These are phyloP conservation scores for Cercophora newfieldiana DNA, from an alignment of 495 filamentous ascomycete species.

Conservation along the genomic window DNA sequence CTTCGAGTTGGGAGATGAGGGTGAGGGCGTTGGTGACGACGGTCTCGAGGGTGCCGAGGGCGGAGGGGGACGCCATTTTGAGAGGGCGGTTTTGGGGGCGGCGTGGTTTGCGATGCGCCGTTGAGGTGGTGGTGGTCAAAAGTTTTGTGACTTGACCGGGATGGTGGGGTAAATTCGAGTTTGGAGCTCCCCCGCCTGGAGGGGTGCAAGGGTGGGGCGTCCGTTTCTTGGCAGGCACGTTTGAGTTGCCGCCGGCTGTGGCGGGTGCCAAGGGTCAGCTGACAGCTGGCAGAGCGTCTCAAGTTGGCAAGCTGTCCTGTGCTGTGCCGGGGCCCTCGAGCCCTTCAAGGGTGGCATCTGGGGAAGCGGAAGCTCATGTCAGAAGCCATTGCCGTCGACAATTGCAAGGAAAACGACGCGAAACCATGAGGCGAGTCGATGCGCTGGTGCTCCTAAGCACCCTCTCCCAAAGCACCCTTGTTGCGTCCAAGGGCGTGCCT, in stretches of 20 bases:
- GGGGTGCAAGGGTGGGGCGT: neutral
- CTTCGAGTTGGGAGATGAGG: conserved; percentile 42
- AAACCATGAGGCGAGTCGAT: conserved; percentile 33
- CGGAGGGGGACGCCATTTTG: conserved; percentile 23
- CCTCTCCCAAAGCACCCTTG: conserved; percentile 29
- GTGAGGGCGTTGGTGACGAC: conserved; percentile 26
- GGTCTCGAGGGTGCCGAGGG: conserved; percentile 26
- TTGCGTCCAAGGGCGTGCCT: conserved; percentile 31
- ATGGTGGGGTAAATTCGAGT: conserved; percentile 20
- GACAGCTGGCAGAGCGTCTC: conserved; percentile 24
- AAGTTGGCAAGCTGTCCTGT: conserved; percentile 37
- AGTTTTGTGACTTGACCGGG: neutral
- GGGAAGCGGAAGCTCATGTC: conserved; percentile 11
- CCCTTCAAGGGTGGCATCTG: conserved; percentile 7
- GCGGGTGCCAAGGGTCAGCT: neutral
- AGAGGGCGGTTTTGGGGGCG: neutral
- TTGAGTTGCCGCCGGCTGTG: conserved; percentile 12
- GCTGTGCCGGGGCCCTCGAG: conserved; percentile 12
- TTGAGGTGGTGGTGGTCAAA: neutral
- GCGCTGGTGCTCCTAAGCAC: conserved; percentile 38
- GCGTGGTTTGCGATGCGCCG: neutral
- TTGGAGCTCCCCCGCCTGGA: neutral
- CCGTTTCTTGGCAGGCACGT: neutral
- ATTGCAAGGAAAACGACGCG: conserved; percentile 14
- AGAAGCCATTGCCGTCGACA: neutral